Evolutionary conservation across 768 basidiomycete species (phyloP).

Genomic region (Paxillus ammoniavirescens): DNA sequence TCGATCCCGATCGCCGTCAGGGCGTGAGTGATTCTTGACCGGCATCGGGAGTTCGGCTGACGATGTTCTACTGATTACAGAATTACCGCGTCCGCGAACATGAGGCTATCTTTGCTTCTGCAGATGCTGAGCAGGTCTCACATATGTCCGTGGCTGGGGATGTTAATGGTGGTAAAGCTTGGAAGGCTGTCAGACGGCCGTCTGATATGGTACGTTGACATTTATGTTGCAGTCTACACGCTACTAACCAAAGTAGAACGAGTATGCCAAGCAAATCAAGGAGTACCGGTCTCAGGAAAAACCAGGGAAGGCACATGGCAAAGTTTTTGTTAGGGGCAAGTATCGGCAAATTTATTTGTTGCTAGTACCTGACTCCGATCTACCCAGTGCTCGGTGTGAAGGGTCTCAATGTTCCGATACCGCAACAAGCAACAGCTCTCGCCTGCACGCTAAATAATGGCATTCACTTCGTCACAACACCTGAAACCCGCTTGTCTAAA

Average conservation of each 20-base stretch:
- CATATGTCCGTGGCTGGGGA: slow-evolving; percentile 78
- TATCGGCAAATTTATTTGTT: not conserved
- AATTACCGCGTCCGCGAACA: slow-evolving; percentile 83
- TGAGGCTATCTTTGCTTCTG: slow-evolving; percentile 78
- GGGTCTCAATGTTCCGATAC: slow-evolving; percentile 74
- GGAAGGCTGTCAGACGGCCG: slow-evolving; percentile 84
- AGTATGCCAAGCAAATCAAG: slow-evolving; percentile 88
- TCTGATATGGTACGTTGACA: slow-evolving; percentile 81
- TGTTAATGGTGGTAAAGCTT: slow-evolving; percentile 75
- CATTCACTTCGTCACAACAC: slow-evolving; percentile 93
- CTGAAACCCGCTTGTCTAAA: slow-evolving; percentile 58
- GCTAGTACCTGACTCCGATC: not conserved
- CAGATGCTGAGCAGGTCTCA: slow-evolving; percentile 67
- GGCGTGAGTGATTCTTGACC: slow-evolving; percentile 19
- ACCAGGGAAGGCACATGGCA: slow-evolving; percentile 79
- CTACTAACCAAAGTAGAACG: slow-evolving; percentile 58
- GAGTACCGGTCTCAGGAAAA: slow-evolving; percentile 78
- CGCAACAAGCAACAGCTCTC: slow-evolving; percentile 68
- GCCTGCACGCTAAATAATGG: slow-evolving; percentile 94
- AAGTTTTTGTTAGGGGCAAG: slow-evolving; percentile 91
- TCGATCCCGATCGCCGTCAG: slow-evolving; percentile 36
- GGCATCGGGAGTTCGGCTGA: slow-evolving; percentile 8
- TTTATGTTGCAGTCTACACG: not conserved
- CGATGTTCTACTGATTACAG: slow-evolving; percentile 32
- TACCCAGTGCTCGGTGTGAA: slow-evolving; percentile 71